Base-by-base conservation (phyloP, 306 rosid genomes). In the Gynostemma pentaphyllum region DNA sequence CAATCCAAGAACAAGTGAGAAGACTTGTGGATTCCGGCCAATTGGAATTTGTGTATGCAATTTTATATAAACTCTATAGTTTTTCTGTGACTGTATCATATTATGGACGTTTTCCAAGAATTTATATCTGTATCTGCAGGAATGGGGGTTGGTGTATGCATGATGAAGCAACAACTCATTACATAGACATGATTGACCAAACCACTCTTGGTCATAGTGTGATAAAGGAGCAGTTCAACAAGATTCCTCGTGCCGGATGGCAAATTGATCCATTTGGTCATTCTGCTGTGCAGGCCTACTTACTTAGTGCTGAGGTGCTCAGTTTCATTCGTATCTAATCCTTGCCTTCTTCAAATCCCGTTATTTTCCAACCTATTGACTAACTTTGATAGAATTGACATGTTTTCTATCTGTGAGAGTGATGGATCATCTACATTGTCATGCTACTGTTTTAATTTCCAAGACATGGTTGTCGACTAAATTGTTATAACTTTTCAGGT, bases 91-190 rank as follows among this genome's bases (percentile, higher is more conserved):
- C 57, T 39, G 26, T 19, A 1, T 56, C 18, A 68, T 40, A 9
- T 15, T 23, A 14, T 51, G 27, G 2, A 19, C 32, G 28, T 4
- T 28, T 14, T 8, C 7, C 13, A 16, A 9, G 16, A 14, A 26
- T 6, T 21, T 40, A 22, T 21, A 22, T 21, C 23, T 50, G 0
- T 74, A 55, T 72, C 19, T 67, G 62, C 64, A 91, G 97, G 71
- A 91, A 91, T 70, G 97, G 96, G 9, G 97, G 96, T 30, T 91
- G 97, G 97, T 85, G 95, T 18, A 91, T 91, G 97, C 97, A 91
- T n/a, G 97, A 91, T 71, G 97, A 91, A 78, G 97, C 97, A 7
- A 68, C 97, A 11, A 23, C 59, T 5, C 96, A 87, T 68, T 87
- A 87, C 75, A 83, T 91, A 53, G 97, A 91, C 74, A 91, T 91